Base-by-base conservation (phyloP, 2,329 filamentous ascomycete species). In the Aspergillus melleus region DNA sequence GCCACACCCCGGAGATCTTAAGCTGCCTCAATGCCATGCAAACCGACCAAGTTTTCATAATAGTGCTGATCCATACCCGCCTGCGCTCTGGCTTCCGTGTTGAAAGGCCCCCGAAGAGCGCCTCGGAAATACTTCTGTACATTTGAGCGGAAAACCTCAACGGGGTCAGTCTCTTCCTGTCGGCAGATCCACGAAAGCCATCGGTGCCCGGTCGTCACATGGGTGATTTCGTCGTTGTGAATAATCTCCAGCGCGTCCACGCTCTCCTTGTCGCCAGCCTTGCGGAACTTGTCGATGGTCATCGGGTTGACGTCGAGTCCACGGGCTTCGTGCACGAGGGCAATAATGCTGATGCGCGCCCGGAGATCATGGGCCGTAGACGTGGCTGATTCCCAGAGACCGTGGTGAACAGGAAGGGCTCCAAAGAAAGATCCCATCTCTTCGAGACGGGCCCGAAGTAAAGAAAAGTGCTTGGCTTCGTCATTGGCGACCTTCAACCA, bases 401-500 rank as follows among this genome's bases (percentile, higher is more conserved):
- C 77, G 56, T 81, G 78, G 46, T 81, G 79, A 0, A 81, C 79
- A 0, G 79, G 78, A 1, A 81, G 66, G 0, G 77, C 77, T 14
- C 79, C 79, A 49, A 80, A 81, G 52, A 70, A 66, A 29, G 77
- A 79, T 9, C 79, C 79, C 60, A 81, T 57, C 57, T 81, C 78
- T 61, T 81, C 79, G 4, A 81, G 69, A 20, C 79, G 68, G 0
- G 77, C 73, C 9, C 79, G 79, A 0, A 81, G 74, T 1, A 81
- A 68, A 8, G 79, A 80, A 58, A 81, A 81, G 60, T 81, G 79
- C 50, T 81, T 81, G 4, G 79, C 79, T 61, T 81, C 79, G 49
- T 81, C 79, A 46, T 74, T 79, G 19, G 79, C 79, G 1, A 81
- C 79, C 61, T 81, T 81, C 11, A 81, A 66, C 78, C 79, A 81